phyloP scores from a whole-genome alignment of 2,329 filamentous ascomycete species.

The Lecanicillium sp. region DNA sequence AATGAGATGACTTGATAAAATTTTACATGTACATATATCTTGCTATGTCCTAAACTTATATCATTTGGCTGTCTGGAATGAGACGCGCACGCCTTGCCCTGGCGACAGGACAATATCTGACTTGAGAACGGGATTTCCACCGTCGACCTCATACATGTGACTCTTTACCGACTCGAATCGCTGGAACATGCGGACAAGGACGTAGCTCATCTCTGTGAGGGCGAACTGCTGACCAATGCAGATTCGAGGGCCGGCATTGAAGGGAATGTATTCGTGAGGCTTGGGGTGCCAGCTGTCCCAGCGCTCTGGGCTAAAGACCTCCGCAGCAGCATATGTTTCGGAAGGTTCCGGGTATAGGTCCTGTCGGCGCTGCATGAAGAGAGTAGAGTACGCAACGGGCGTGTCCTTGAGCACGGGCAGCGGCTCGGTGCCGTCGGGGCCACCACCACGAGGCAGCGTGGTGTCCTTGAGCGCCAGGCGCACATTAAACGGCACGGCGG shows the following conservation, averaged over 20 bases:
- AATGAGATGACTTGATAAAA: constrained; percentile 17
- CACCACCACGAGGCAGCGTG: constrained; percentile 65
- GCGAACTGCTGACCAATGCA: constrained; percentile 79
- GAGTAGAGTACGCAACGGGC: constrained; percentile 56
- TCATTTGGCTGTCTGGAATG: constrained; percentile 17
- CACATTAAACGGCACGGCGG: constrained; percentile 71
- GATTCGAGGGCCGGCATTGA: constrained; percentile 67
- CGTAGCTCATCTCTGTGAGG: constrained; percentile 67
- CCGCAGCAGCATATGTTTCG: constrained; percentile 35
- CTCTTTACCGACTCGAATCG: constrained; percentile 57
- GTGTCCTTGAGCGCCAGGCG: constrained; percentile 66
- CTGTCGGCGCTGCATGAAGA: constrained; percentile 63
- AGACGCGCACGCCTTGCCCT: constrained; percentile 49
- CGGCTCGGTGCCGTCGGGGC: constrained; percentile 52
- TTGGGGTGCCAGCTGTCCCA: constrained; percentile 57
- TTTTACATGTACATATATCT: constrained; percentile 14
- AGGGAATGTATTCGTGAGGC: constrained; percentile 65
- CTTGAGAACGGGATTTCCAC: constrained; percentile 45
- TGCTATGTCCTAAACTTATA: no score
- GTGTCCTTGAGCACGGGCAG: constrained; percentile 61
- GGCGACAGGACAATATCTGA: constrained; percentile 54
- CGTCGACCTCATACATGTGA: constrained; percentile 47
- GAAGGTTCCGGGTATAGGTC: constrained; percentile 51
- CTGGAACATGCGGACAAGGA: constrained; percentile 65
- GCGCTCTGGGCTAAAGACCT: constrained; percentile 55